These are phyloP conservation scores for Melanomma pulvis-pyrius DNA, from an alignment of 495 filamentous ascomycete genomes.

Conservation along the genomic window DNA sequence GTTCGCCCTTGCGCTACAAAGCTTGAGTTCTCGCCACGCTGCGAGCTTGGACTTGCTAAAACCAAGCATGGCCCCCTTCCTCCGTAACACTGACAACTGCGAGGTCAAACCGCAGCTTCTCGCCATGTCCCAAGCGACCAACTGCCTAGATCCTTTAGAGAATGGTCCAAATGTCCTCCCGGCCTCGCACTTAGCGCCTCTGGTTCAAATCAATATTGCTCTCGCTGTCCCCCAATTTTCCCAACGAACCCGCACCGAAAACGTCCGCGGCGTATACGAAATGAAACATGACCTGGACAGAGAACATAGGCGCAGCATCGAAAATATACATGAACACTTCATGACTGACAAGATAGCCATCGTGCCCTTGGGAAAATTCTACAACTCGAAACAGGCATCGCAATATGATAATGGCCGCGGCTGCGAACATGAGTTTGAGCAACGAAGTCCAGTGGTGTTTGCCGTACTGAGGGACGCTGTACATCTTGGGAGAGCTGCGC, in stretches of 20 bases:
- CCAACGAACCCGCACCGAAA: not conserved
- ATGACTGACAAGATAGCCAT: conserved; percentile 35
- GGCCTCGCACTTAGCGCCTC: not conserved
- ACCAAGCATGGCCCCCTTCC: no score
- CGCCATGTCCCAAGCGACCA: no score
- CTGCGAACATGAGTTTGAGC: conserved; percentile 51
- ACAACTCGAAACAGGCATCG: conserved; percentile 22
- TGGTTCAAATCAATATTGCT: conserved; percentile 7
- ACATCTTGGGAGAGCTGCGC: conserved; percentile 8
- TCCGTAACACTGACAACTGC: not conserved
- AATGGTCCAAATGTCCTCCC: no score
- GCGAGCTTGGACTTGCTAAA: no score
- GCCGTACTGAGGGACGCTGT: conserved; percentile 17
- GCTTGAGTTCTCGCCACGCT: no score
- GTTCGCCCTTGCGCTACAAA: no score
- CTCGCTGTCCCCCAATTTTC: conserved; percentile 2
- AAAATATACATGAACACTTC: conserved; percentile 40
- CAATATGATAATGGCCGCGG: conserved; percentile 10
- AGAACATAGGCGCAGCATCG: conserved; percentile 38
- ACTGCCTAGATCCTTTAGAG: no score
- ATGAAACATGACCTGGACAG: conserved; percentile 35
- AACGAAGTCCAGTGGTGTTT: conserved; percentile 40
- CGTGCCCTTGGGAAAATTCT: conserved; percentile 12
- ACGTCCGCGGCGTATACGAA: conserved; percentile 5
- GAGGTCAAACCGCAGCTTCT: no score